A percentile compares a stretch with the other conserved stretches of the same genome.
Conservation (phyloP, 371 early-diverging fungal genomes). For the Mortierella sp. region DNA sequence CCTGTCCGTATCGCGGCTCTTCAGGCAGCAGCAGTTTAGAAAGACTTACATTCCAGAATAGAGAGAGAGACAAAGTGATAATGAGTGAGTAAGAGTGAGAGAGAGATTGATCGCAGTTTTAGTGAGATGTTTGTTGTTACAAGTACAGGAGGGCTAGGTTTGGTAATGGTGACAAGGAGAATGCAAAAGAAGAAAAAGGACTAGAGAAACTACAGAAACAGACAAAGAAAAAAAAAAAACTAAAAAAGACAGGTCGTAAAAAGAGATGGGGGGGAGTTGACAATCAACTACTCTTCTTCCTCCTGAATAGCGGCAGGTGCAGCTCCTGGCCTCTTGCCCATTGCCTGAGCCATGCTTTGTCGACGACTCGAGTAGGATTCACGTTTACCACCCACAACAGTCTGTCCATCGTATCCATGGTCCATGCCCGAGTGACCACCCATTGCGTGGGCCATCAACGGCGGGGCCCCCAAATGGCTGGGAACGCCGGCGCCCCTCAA, state of each 20-base stretch:
- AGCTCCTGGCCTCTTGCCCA: slow-evolving; percentile 40
- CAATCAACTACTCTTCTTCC: slow-evolving; percentile 45
- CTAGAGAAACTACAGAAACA: not conserved
- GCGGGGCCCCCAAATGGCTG: not conserved
- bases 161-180: not conserved
- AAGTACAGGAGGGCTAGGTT: too few species aligned
- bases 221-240: slow-evolving; percentile 3
- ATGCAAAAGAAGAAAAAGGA: not conserved
- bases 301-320: slow-evolving; percentile 51
- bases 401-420: slow-evolving; percentile 2
- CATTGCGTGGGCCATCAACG: too few species aligned
- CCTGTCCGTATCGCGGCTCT: slow-evolving; percentile 41
- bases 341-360: slow-evolving; percentile 48
- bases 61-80: too few species aligned
- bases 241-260: not conserved
- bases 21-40: slow-evolving; percentile 29
- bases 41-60: too few species aligned
- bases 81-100: too few species aligned
- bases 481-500: slow-evolving; percentile 15
- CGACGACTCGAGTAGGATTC: slow-evolving; percentile 48
- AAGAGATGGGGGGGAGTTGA: not conserved
- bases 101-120: too few species aligned
- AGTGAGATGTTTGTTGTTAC: too few species aligned
- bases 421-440: slow-evolving; percentile 8
- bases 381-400: slow-evolving; percentile 17